Evolutionary conservation across 2,329 filamentous ascomycete species (phyloP).

Genomic region (Aspergillus sergii): DNA sequence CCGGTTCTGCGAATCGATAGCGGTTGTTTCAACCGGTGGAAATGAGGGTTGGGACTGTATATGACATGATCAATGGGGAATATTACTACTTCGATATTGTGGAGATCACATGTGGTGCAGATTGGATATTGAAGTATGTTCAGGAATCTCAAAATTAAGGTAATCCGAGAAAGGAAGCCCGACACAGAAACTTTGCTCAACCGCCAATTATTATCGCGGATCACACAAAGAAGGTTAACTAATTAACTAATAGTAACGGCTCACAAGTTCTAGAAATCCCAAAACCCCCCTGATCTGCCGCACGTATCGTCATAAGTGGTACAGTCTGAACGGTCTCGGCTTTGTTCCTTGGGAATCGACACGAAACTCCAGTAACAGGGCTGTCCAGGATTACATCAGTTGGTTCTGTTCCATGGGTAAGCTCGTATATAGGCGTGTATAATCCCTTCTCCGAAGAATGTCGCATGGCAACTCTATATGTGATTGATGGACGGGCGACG

Average conservation of each 20-base stretch:
- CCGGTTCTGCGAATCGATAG: background rate
- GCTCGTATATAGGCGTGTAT: background rate
- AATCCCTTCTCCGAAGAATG: background rate
- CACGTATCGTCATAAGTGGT: background rate
- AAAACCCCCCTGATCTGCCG: background rate
- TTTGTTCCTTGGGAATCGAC: background rate
- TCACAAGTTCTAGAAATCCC: background rate
- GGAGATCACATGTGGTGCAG: background rate
- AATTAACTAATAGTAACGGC: background rate
- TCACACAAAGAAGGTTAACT: conserved; percentile 2
- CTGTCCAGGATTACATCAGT: background rate
- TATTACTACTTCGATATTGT: background rate
- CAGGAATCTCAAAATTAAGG: conserved; percentile 1
- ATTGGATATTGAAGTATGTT: background rate
- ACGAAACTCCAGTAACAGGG: background rate
- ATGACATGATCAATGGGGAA: background rate
- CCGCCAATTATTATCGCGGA: background rate
- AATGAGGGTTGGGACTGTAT: too few relatives aligned
- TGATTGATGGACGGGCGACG: background rate
- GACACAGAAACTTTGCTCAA: background rate
- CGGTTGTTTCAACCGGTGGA: too few relatives aligned
- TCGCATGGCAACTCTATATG: background rate
- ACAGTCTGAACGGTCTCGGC: background rate
- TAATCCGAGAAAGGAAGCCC: background rate
- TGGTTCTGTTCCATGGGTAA: background rate